Base-by-base conservation (phyloP, 768 basidiomycete species). In the Tulasnella sp. region DNA sequence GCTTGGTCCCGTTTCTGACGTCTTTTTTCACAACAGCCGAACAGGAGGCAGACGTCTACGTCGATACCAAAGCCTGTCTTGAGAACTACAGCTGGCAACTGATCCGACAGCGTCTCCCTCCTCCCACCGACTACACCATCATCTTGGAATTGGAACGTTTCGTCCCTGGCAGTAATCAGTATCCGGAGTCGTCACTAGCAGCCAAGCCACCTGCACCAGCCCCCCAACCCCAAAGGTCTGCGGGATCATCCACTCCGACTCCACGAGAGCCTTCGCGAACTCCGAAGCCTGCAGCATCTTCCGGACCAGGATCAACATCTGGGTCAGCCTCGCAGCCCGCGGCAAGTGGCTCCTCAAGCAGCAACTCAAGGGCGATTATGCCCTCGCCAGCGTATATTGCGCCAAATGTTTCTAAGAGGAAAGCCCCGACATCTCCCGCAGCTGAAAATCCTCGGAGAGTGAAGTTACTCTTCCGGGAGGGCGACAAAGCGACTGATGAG, bases 21-120 rank as follows among this genome's bases (percentile, higher is more conserved):
- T 13, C 35, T 37, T 16, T 29, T 9, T 40, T 32, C 40, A 55
- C 82, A 71, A 79, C 84, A 84, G 88, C 90, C 61, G 86, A 85
- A 67, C 84, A 84, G 26, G 88, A 89, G 46, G 81, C 82, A 5
- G 91, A 92, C 71, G 85, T 87, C 2, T 94, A 91, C 82, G 90
- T 94, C 51, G 89, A 94, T 82, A 90, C 89, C 6, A 87, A 88
- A 80, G 88, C 88, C 79, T 94, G 94, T 90, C 84, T 93, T 51
- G 90, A 93, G 77, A 89, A 86, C 20, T 91, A 88, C 83, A 92
- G 91, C 85, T 92, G 89, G 81, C 90, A 90, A 29, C 85, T 94
- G 79, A 85, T 93, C 37, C 90, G 90, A 83, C 91, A 88, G 85
- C 89, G 89, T 81, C 84, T 93, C 82, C 86, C 87, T 5, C 88